A percentile compares a stretch with the other conserved stretches of the same genome.
Evolutionary conservation across 2,329 filamentous ascomycete species (phyloP).

Genomic region (Microthyrium microscopicum): DNA sequence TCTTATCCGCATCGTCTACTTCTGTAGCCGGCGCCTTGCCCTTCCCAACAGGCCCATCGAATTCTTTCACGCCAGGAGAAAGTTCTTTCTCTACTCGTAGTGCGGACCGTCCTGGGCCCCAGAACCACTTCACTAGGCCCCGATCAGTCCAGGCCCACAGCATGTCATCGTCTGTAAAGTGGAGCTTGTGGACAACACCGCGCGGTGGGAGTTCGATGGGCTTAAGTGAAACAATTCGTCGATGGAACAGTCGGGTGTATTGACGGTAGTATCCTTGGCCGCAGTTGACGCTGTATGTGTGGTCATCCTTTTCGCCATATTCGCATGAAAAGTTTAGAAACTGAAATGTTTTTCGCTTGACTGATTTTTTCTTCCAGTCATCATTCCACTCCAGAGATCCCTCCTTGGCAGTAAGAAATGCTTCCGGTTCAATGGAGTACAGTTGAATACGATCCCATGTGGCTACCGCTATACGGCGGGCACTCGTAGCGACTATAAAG

Average conservation of each 20-base stretch:
- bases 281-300: constrained; percentile 3
- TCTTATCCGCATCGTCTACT: too few species aligned
- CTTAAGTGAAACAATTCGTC: constrained; percentile 6
- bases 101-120: constrained; percentile 3
- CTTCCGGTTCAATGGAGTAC: constrained; percentile 2
- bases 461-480: constrained; percentile 4
- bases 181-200: constrained; percentile 5
- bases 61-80: too few species aligned
- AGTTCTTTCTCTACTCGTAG: too few species aligned
- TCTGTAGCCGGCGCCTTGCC: too few species aligned
- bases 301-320: neutral
- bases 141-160: constrained; percentile 7
- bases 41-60: too few species aligned
- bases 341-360: neutral
- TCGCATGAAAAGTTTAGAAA: constrained; percentile 4
- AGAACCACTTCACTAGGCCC: constrained; percentile 7
- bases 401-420: neutral
- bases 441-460: constrained; percentile 5
- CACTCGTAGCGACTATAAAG: neutral
- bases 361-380: neutral
- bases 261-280: constrained; percentile 7
- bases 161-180: constrained; percentile 2
- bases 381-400: constrained; percentile 1
- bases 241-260: neutral
- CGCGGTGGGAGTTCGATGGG: constrained; percentile 4